Conservation (phyloP, 345 rosid genomes). For the Gossypium stocksii region DNA sequence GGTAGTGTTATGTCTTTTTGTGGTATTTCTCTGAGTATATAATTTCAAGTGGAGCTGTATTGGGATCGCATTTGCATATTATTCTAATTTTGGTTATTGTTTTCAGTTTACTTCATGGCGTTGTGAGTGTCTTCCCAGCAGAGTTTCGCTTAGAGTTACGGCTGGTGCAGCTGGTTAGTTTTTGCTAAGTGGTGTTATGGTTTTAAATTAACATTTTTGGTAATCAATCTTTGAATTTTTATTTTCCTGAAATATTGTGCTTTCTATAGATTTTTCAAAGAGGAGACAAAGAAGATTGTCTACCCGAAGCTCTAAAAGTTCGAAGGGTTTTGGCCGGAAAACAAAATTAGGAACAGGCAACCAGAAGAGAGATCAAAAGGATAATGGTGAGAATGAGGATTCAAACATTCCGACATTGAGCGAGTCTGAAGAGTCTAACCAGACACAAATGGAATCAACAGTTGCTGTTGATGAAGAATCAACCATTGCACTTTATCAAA, state of each 20-base stretch:
- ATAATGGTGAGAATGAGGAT: conserved; percentile 38
- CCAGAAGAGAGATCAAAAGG: conserved; percentile 43
- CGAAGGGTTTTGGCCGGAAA: conserved; percentile 51
- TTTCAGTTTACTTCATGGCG: conserved; percentile 52
- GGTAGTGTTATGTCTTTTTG: neutral
- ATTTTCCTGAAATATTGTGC: neutral
- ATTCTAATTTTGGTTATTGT: conserved; percentile 17
- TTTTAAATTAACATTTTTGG: conserved; percentile 12
- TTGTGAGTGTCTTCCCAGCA: conserved; percentile 26
- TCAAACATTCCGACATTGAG: conserved; percentile 15
- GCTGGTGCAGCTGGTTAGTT: conserved; percentile 55
- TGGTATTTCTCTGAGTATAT: neutral
- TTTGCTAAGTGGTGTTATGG: neutral
- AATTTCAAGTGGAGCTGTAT: neutral
- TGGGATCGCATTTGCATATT: conserved; percentile 5
- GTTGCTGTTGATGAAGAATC: conserved; percentile 31
- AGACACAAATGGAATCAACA: conserved; percentile 23
- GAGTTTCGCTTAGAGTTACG: conserved; percentile 37
- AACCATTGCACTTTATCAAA: conserved; percentile 21
- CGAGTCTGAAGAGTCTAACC: conserved; percentile 15
- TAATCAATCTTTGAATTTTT: neutral
- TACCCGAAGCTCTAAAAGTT: conserved; percentile 40
- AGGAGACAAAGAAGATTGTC: conserved; percentile 51
- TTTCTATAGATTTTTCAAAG: conserved; percentile 58
- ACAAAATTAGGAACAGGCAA: conserved; percentile 38